Conservation (phyloP, 2,329 filamentous ascomycete genomes). For the Lachnellula subtilissima region DNA sequence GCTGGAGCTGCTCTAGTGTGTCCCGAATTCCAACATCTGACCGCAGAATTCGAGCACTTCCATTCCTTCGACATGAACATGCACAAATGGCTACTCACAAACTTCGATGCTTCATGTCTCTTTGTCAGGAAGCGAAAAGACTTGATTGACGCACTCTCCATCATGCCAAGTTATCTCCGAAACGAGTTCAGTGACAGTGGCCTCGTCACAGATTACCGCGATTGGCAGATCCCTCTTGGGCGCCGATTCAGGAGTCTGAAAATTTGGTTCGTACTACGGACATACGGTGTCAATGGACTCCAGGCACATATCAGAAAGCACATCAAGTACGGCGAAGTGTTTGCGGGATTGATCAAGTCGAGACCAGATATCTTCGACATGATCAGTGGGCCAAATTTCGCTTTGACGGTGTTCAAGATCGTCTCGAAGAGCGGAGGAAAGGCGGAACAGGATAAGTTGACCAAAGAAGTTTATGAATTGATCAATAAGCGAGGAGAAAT, state of each 20-base stretch:
- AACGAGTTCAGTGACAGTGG: constrained; percentile 78
- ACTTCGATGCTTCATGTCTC: constrained; percentile 81
- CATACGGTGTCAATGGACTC: constrained; percentile 74
- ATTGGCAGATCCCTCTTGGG: constrained; percentile 95
- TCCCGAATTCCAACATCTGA: constrained; percentile 71
- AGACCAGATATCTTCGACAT: constrained; percentile 70
- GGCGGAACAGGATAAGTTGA: constrained; percentile 61
- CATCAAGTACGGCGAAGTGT: constrained; percentile 64
- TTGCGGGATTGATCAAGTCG: constrained; percentile 54
- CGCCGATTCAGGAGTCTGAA: constrained; percentile 84
- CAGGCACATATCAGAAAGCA: constrained; percentile 67
- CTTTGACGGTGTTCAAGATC: constrained; percentile 70
- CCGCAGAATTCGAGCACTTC: constrained; percentile 58
- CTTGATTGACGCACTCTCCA: constrained; percentile 73
- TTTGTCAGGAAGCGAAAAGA: constrained; percentile 71
- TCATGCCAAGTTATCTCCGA: constrained; percentile 75
- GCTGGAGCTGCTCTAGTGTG: constrained; percentile 80
- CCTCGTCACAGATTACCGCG: constrained; percentile 87
- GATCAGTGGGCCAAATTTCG: constrained; percentile 69
- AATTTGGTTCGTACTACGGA: constrained; percentile 89
- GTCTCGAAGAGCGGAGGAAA: constrained; percentile 36
- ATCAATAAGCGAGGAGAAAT: constrained; percentile 73
- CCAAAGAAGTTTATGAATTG: constrained; percentile 68
- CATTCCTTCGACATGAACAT: constrained; percentile 94
- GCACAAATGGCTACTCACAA: constrained; percentile 95